Base-by-base conservation (phyloP, 192 early-diverging fungal genomes). In the Coemansia sp. region DNA sequence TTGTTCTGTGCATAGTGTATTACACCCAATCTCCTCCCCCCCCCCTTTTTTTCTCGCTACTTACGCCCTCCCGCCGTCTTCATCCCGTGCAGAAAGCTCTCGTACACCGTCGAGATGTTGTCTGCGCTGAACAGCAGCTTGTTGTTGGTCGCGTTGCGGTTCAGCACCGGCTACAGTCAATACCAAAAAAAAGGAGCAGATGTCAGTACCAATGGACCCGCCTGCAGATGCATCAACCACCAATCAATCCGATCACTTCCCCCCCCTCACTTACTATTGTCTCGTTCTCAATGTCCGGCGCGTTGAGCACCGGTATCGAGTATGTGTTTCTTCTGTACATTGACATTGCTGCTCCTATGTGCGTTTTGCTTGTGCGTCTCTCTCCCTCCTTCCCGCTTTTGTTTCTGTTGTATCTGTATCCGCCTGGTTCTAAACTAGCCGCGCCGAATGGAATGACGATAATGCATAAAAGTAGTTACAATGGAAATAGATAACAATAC, bases 21-120 rank as follows among this genome's bases (percentile, higher is more conserved):
- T n/a, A n/a, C n/a, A n/a, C n/a, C n/a, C n/a, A n/a, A n/a, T n/a
- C n/a, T n/a, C n/a, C n/a, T n/a, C n/a, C n/a, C n/a, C n/a, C 26
- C 3, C 26, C 26, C 26, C 26, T 26, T 3, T 3, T 3, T 3
- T 26, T 3, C 26, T 26, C 26, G 26, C 26, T 65, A 66, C 77
- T 66, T 88, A 81, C 78, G 68, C 11, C 79, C 70, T 81, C 91
- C 90, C 38, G 89, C 86, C 37, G 82, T 70, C 44, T 86, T 86
- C 71, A 89, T 85, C 52, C 91, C 93, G 21, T 87, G 80, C 45
- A 92, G 64, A 73, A 93, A 92, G 72, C 86, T 89, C 44, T 96
- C 93, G 79, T 91, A 90, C 8, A 93, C 78, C 9, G 90, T 90
- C 18, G 68, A 75, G 61, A 89, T 81, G 13, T 65, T 77, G 40